These are phyloP conservation scores for Fusarium caatingaense DNA, from an alignment of 2,329 filamentous ascomycete species.

Conservation along the genomic window DNA sequence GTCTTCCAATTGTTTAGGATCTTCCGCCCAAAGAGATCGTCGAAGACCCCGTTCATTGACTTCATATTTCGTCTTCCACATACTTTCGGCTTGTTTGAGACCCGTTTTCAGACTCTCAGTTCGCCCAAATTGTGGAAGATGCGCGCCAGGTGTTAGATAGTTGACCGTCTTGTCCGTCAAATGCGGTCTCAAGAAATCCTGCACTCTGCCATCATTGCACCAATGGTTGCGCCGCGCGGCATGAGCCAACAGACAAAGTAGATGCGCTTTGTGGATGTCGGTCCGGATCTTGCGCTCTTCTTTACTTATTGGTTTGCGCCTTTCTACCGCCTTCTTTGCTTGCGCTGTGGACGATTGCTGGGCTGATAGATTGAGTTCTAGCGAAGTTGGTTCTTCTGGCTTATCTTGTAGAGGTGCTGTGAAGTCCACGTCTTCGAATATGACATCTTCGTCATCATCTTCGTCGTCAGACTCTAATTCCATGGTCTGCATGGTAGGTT, in stretches of 20 bases:
- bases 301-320: slow-evolving; percentile 64
- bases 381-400: slow-evolving; percentile 48
- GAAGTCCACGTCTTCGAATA: slow-evolving; percentile 64
- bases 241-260: slow-evolving; percentile 85
- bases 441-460: slow-evolving; percentile 56
- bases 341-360: slow-evolving; percentile 53
- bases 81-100: slow-evolving; percentile 73
- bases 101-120: slow-evolving; percentile 83
- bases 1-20: slow-evolving; percentile 68
- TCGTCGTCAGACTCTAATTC: slow-evolving; percentile 61
- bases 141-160: slow-evolving; percentile 75
- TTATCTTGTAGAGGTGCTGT: slow-evolving; percentile 44
- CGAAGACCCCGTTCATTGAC: slow-evolving; percentile 78
- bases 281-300: slow-evolving; percentile 69
- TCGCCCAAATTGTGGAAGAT: slow-evolving; percentile 78
- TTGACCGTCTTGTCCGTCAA: slow-evolving; percentile 73
- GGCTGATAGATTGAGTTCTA: slow-evolving; percentile 66
- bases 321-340: slow-evolving; percentile 50
- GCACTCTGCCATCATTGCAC: slow-evolving; percentile 82
- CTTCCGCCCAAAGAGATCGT: slow-evolving; percentile 80
- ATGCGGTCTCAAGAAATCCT: slow-evolving; percentile 72
- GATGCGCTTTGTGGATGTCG: slow-evolving; percentile 85
- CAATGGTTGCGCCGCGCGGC: slow-evolving; percentile 82
- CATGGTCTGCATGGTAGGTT: slow-evolving; percentile 63
- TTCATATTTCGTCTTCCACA: slow-evolving; percentile 77